Base-by-base conservation (phyloP, 2,329 filamentous ascomycete species). In the Exutisphaerella laricina region DNA sequence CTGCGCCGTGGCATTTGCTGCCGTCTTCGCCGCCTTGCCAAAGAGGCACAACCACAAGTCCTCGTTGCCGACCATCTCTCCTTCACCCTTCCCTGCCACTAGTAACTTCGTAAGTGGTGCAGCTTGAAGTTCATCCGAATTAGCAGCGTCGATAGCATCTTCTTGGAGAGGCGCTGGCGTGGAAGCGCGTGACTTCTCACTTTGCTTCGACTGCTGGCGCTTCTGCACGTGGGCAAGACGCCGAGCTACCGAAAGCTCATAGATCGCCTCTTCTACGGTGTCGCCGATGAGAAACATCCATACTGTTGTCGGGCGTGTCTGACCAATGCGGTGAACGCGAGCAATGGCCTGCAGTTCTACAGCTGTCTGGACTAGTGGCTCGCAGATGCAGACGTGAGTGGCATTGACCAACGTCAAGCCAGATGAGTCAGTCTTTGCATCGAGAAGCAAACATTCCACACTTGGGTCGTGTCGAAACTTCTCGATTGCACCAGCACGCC, bases 261-360 rank as follows among this genome's bases (percentile, higher is more conserved):
- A 88, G 49, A 97, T 94, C 1, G 84, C 84, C 67, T 94, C 84
- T 60, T 98, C 92, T 0, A 97, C 87, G 0, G 90, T 94, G 39
- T 85, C 86, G 12, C 84, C 80, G n/a, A 96, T 78, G 2, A 97
- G 75, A 62, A 97, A 97, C 64, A 96, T 84, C 85, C 89, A 97
- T 1, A 97, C 88, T 0, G 87, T 95, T 0, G 92, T 98, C 52
- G 85, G 77, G 39, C 85, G 80, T 50, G 82, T 75, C 65, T 97
- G 92, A 0, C 92, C 92, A 50, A 98, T 98, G 25, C 92, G 80
- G 61, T 98, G 88, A 1, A 98, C 89, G 43, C 92, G 84, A 1
- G 90, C 89, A 58, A 97, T 94, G 10, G 89, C 90, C 64, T 98
- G 92, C 7, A 97, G 74, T 65, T 97, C 92, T 12, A 98, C 79